These are phyloP conservation scores for Daldinia decipiens DNA, from an alignment of 495 filamentous ascomycete genomes.

Conservation along the genomic window DNA sequence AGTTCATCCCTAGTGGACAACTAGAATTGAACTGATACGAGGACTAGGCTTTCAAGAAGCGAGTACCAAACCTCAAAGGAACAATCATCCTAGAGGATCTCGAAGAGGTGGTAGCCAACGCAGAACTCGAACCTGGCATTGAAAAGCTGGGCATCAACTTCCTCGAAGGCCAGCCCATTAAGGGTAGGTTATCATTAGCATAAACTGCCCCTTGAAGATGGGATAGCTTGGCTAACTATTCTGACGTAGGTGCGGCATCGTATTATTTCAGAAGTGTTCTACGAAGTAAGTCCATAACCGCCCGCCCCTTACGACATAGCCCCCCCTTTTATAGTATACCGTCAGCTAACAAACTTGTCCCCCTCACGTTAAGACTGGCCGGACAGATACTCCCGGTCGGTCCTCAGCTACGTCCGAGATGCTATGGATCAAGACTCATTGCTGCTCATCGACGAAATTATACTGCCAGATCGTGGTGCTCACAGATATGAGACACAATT, in stretches of 20 bases:
- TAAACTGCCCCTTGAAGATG: neutral
- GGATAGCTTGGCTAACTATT: neutral
- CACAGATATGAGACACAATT: constrained; percentile 43
- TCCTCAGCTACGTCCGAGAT: constrained; percentile 52
- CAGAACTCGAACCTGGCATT: constrained; percentile 56
- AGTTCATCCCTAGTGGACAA: neutral
- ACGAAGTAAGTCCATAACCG: constrained; percentile 33
- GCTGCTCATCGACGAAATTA: constrained; percentile 58
- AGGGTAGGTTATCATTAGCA: constrained; percentile 46
- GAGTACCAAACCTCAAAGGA: constrained; percentile 54
- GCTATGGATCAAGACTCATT: constrained; percentile 54
- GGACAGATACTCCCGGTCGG: constrained; percentile 50
- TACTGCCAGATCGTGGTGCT: constrained; percentile 51
- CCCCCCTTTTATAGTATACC: neutral
- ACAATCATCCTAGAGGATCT: constrained; percentile 66
- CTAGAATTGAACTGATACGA: neutral
- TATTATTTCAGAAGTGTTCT: constrained; percentile 53
- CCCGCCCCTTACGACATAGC: neutral
- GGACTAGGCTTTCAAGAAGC: constrained; percentile 54
- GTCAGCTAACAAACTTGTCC: constrained; percentile 28
- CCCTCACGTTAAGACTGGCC: constrained; percentile 51
- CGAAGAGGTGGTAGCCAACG: constrained; percentile 47
- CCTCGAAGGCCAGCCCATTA: constrained; percentile 60
- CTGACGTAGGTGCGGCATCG: constrained; percentile 44
- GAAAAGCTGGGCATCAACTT: constrained; percentile 60